Conservation (phyloP, 2,329 filamentous ascomycete species). For the Calonectria fujianensis region DNA sequence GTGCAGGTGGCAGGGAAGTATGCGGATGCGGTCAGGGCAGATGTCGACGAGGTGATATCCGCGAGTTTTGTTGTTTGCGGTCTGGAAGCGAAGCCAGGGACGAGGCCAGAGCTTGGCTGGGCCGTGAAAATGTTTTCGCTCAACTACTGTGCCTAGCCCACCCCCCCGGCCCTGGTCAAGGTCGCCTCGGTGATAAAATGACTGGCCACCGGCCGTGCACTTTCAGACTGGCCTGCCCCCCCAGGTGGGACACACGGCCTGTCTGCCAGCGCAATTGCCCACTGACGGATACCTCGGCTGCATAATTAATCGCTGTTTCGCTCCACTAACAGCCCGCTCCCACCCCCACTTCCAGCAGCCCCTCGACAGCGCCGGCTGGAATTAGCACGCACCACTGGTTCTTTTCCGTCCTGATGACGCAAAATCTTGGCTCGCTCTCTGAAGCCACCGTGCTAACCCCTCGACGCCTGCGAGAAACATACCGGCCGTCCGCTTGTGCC, state of each 20-base stretch:
- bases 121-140: constrained; percentile 48
- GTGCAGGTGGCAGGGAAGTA: constrained; percentile 23
- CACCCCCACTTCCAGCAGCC: constrained; percentile 16
- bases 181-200: constrained; percentile 57
- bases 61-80: constrained; percentile 16
- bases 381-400: constrained; percentile 24
- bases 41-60: constrained; percentile 18
- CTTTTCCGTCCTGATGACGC: constrained; percentile 12
- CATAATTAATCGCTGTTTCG: constrained; percentile 24
- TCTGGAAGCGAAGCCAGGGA: neutral
- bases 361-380: neutral
- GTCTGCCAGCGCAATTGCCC: constrained; percentile 17
- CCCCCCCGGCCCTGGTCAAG: constrained; percentile 29
- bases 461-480: neutral
- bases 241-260: constrained; percentile 47
- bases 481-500: neutral
- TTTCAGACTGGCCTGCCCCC: constrained; percentile 30
- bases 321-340: neutral
- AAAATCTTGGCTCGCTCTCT: constrained; percentile 3
- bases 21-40: constrained; percentile 36
- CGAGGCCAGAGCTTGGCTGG: constrained; percentile 18
- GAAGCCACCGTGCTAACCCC: constrained; percentile 13
- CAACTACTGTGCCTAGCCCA: constrained; percentile 27
- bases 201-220: constrained; percentile 50
- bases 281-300: constrained; percentile 28